Evolutionary conservation across 768 basidiomycete genomes (phyloP), one percentile per base, ranked within the genome.

Genomic region (Wakefieldia striispora): DNA sequence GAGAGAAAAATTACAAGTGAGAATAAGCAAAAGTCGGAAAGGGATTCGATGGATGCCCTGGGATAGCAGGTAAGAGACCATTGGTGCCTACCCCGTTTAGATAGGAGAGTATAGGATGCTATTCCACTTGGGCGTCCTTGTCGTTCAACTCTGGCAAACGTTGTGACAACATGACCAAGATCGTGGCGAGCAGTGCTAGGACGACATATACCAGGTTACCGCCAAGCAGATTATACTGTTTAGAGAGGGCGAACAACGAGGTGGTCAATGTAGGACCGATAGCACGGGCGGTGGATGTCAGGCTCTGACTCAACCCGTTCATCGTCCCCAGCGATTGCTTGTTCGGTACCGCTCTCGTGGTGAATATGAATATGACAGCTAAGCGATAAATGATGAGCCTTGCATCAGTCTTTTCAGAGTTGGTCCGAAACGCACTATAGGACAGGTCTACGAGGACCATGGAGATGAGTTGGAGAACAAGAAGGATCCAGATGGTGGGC

Each of bases 281-380:
- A 0, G 77, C 78, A 35, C 78, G 72, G 0, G 74, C 70, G 13
- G 74, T 59, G 1, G 76, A 72, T 3, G 70, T 70, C 1, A 70
- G 64, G 13, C 72, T 79, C 40, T 82, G 80, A 6, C 75, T 70
- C 17, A 83, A 65, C 5, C 83, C 83, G 48, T 83, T 81, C 2
- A 75, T 77, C 4, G 80, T 75, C 9, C 82, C 81, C 8, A 84
- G 70, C 0, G 79, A 77, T n/a, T 68, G 70, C 47, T 72, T 75
- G 49, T 75, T 76, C 0, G 83, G 81, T 1, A 81, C 70, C 1
- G 79, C 75, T 27, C 72, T 69, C 4, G 76, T 81, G 48, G 82
- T 65, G 45, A 75, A 80, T 54, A 83, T 73, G 40, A 76, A 78
- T 14, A 78, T 73, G 40, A 75, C 75, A n/a, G 74, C 81, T 54